Evolutionary conservation across 345 rosid species (phyloP).

Genomic region (Streptanthus diversifolius): DNA sequence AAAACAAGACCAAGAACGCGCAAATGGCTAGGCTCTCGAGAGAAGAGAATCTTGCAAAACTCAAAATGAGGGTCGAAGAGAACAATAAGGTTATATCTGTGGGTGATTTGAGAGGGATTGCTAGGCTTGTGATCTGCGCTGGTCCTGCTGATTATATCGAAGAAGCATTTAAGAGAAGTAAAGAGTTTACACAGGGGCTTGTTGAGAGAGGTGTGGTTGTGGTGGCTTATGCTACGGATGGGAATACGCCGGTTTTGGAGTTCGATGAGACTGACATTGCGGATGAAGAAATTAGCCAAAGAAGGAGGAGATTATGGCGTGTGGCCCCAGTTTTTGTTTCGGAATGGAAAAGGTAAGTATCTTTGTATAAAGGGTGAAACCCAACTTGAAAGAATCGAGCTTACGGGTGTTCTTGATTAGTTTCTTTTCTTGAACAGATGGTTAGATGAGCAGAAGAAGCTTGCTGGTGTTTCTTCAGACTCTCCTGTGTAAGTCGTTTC

Average conservation of each 20-base stretch:
- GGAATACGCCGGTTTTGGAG: conserved; percentile 55
- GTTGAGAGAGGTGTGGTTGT: conserved; percentile 89
- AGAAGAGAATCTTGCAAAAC: conserved; percentile 86
- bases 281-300: conserved; percentile 47
- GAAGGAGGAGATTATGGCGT: conserved; percentile 89
- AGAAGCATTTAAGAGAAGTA: conserved; percentile 74
- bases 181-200: conserved; percentile 67
- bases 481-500: conserved; percentile 76
- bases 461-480: conserved; percentile 68
- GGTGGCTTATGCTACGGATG: conserved; percentile 75
- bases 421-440: conserved; percentile 44
- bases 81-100: conserved; percentile 56
- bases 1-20: conserved; percentile 67
- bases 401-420: background rate
- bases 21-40: conserved; percentile 83
- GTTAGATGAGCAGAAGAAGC: conserved; percentile 83
- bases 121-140: conserved; percentile 85
- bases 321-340: conserved; percentile 54
- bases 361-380: background rate
- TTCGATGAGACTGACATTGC: conserved; percentile 61
- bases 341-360: conserved; percentile 80
- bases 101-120: conserved; percentile 62
- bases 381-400: background rate
- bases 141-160: conserved; percentile 63
- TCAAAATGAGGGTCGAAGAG: conserved; percentile 72